Evolutionary conservation across 176 grass and related monocot species (phyloP).

Genomic region (Chrysopogon serrulatus): DNA sequence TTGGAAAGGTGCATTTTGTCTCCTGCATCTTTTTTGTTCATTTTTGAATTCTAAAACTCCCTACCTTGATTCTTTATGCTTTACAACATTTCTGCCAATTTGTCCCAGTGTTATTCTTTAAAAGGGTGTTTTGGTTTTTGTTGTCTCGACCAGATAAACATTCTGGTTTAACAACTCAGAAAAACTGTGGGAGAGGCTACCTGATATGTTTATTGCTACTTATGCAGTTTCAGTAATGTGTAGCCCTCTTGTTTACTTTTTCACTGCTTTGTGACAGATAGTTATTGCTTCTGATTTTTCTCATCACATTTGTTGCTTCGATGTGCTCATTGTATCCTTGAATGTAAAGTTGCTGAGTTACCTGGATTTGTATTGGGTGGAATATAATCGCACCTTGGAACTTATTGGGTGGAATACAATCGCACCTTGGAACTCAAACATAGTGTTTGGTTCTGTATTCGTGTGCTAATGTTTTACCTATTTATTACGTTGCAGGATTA

Average conservation of each 20-base stretch:
- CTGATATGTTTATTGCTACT: neutral
- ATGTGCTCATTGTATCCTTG: neutral
- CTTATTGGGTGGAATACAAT: neutral
- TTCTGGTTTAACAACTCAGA: neutral
- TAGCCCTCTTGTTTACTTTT: neutral
- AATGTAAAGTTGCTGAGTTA: neutral
- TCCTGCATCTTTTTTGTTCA: neutral
- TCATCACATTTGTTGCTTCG: neutral
- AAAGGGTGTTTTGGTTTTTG: neutral
- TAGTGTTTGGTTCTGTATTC: neutral
- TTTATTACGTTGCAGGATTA: conserved; percentile 55
- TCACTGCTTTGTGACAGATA: neutral
- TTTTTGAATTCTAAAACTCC: neutral
- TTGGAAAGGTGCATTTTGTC: conserved; percentile 64
- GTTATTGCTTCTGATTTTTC: neutral
- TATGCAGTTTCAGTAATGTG: neutral
- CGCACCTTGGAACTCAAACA: neutral
- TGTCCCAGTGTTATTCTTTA: neutral
- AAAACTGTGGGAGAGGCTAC: neutral
- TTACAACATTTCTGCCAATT: conserved; percentile 6
- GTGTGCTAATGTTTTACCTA: neutral
- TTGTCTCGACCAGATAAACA: neutral
- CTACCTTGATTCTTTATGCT: neutral
- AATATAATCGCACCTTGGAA: neutral
- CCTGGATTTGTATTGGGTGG: neutral